Base-by-base conservation (phyloP, 2,329 filamentous ascomycete genomes). In the Monosporascus sp. region DNA sequence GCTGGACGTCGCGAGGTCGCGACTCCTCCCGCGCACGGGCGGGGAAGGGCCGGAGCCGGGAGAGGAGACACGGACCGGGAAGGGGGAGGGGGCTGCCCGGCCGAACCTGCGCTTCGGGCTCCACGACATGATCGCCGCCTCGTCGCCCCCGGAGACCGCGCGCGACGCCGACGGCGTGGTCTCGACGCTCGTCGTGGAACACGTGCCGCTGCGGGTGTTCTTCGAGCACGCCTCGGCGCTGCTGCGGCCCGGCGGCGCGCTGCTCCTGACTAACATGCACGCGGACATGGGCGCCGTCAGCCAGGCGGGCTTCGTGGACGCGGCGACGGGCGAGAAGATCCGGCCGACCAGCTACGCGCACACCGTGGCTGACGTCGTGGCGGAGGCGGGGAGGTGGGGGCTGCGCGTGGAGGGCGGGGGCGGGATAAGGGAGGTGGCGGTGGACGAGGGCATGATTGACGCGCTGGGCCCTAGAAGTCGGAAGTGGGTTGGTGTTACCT, bases 251-350 rank as follows among this genome's bases (percentile, higher is more conserved):
- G 74, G 74, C 0, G 82, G 78, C 0, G 67, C 76, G 48, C 68
- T 85, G 5, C 69, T 87, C 9, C 61, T 87, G n/a, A 87, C 83
- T 1, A 87, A 87, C 61, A 88, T 88, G 85, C 85, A 88, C 64
- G 68, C 75, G 2, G 79, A 86, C 3, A 87, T 87, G 83, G 84
- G 82, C 1, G 57, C 58, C 15, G 72, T 76, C 17, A 79, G 77
- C 26, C 82, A 84, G 62, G 84, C 84, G 0, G 84, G 85, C 0
- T 87, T 88, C 60, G 72, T 82, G 14, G 80, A 83, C 63, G 65
- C 66, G 7, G 68, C 66, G 18, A 75, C 76, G 1, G 78, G 77
- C 5, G 70, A 74, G 48, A 87, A 87, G 70, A 75, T 88, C 17
- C 70, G 81, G 47, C 81, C 82, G 1, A 73, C 68, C 28, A 87